phyloP scores from a whole-genome alignment of 2,329 filamentous ascomycete species.

The Boeremia lycopersici region DNA sequence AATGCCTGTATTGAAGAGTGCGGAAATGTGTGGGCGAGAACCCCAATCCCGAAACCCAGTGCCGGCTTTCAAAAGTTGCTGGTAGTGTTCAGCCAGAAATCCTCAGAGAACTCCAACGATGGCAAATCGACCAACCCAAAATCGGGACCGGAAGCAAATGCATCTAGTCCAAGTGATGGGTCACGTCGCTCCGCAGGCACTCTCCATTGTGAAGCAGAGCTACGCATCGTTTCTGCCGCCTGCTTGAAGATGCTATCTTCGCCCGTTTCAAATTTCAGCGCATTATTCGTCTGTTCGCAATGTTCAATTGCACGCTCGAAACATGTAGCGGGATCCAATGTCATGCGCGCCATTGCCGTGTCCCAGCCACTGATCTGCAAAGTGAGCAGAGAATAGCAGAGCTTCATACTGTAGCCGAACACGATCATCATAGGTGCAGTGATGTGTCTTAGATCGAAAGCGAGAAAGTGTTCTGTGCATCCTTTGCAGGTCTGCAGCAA shows the following conservation, averaged over 20 bases:
- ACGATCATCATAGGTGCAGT: conserved; percentile 20
- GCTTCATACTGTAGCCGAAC: conserved; percentile 21
- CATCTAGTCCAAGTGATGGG: conserved; percentile 1
- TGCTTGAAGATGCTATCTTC: conserved; percentile 23
- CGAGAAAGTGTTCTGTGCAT: conserved; percentile 18
- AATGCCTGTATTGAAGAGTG: neutral
- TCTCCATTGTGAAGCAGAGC: conserved; percentile 19
- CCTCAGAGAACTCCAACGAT: conserved; percentile 22
- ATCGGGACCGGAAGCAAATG: neutral
- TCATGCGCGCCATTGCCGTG: conserved; percentile 13
- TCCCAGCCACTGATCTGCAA: conserved; percentile 24
- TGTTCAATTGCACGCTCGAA: conserved; percentile 17
- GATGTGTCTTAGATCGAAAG: conserved; percentile 9
- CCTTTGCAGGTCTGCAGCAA: conserved; percentile 19
- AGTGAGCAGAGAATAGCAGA: conserved; percentile 18
- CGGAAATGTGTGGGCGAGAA: neutral
- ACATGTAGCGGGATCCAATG: conserved; percentile 14
- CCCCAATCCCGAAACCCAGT: conserved; percentile 1
- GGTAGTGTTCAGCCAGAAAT: conserved; percentile 22
- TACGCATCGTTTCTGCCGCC: conserved; percentile 21
- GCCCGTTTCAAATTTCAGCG: conserved; percentile 17
- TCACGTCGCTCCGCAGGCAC: neutral
- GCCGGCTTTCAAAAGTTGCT: conserved; percentile 10
- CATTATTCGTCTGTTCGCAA: conserved; percentile 15
- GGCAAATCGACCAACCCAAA: conserved; percentile 10